A percentile compares a stretch with the other conserved stretches of the same genome.
phyloP scores from a whole-genome alignment of 495 filamentous ascomycete genomes.

The Penicillium paxilli region DNA sequence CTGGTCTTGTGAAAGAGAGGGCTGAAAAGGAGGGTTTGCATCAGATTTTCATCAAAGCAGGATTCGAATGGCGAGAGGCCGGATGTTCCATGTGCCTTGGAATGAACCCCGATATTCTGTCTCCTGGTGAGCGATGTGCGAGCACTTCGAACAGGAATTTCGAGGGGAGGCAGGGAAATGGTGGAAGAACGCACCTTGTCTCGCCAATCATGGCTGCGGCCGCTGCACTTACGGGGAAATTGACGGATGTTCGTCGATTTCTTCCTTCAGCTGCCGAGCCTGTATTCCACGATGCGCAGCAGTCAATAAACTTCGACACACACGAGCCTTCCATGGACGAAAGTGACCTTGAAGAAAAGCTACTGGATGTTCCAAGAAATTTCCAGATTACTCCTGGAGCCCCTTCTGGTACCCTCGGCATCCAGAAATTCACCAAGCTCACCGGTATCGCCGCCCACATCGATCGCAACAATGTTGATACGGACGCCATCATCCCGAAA shows the following conservation, averaged over 20 bases:
- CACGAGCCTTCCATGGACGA: too few species aligned
- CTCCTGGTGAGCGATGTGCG: conserved; percentile 89
- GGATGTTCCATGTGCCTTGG: conserved; percentile 98
- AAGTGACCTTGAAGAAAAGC: too few species aligned
- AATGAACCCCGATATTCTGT: conserved; percentile 99
- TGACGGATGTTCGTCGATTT: conserved; percentile 88
- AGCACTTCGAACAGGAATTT: conserved; percentile 97
- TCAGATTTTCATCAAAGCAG: conserved; percentile 83
- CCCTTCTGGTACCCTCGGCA: too few species aligned
- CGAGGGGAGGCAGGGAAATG: conserved; percentile 92
- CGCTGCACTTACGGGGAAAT: conserved; percentile 83
- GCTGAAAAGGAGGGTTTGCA: conserved; percentile 91
- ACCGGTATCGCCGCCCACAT: conserved; percentile 88
- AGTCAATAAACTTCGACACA: too few species aligned
- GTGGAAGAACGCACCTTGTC: conserved; percentile 95
- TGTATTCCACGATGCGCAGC: too few species aligned
- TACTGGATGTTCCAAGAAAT: too few species aligned
- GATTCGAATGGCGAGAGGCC: conserved; percentile 97
- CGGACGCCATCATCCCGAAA: conserved; percentile 98
- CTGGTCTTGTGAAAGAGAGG: conserved; percentile 89
- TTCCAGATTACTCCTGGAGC: conserved; percentile 49
- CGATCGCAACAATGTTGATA: conserved; percentile 89
- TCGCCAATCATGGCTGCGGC: conserved; percentile 96
- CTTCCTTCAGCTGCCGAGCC: conserved; percentile 56
- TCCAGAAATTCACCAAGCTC: conserved; percentile 77